phyloP scores from a whole-genome alignment of 2,329 filamentous ascomycete genomes.

The Geosmithia putterillii region DNA sequence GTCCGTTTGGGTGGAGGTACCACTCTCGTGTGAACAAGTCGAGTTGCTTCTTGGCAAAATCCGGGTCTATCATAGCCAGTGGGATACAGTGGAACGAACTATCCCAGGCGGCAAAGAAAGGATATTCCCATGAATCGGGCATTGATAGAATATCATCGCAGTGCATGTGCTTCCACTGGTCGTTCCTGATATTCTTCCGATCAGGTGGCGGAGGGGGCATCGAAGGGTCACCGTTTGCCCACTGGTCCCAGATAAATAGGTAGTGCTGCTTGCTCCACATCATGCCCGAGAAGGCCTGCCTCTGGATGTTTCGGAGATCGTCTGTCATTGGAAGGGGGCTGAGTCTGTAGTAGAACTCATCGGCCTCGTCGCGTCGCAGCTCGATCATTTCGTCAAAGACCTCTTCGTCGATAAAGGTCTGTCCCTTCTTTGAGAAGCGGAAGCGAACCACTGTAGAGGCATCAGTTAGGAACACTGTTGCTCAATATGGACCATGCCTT shows the following conservation, averaged over 20 bases:
- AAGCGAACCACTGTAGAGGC: conserved; percentile 64
- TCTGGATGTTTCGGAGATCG: conserved; percentile 86
- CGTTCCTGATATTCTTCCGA: conserved; percentile 72
- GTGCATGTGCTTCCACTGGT: conserved; percentile 88
- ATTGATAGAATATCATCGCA: conserved; percentile 93
- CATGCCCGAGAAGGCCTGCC: conserved; percentile 91
- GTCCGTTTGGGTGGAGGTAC: conserved; percentile 98
- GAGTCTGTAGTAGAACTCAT: conserved; percentile 90
- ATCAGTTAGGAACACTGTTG: conserved; percentile 3
- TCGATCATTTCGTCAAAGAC: conserved; percentile 86
- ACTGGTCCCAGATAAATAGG: conserved; percentile 94
- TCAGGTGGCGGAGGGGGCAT: conserved; percentile 76
- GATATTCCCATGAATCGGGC: conserved; percentile 98
- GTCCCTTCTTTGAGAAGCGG: conserved; percentile 63
- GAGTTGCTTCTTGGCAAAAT: conserved; percentile 96
- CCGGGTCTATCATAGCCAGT: conserved; percentile 91
- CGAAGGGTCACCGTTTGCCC: conserved; percentile 85
- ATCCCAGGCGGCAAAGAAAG: conserved; percentile 96
- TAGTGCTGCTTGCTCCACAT: conserved; percentile 98
- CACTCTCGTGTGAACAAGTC: conserved; percentile 93
- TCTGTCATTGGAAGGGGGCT: conserved; percentile 90
- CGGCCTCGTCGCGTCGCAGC: conserved; percentile 73
- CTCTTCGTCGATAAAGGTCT: conserved; percentile 81
- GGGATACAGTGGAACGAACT: conserved; percentile 95
- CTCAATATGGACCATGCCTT: neutral